A percentile compares a stretch with the other conserved stretches of the same genome.
Conservation (phyloP, 768 basidiomycete genomes). For the Paxillus involutus region DNA sequence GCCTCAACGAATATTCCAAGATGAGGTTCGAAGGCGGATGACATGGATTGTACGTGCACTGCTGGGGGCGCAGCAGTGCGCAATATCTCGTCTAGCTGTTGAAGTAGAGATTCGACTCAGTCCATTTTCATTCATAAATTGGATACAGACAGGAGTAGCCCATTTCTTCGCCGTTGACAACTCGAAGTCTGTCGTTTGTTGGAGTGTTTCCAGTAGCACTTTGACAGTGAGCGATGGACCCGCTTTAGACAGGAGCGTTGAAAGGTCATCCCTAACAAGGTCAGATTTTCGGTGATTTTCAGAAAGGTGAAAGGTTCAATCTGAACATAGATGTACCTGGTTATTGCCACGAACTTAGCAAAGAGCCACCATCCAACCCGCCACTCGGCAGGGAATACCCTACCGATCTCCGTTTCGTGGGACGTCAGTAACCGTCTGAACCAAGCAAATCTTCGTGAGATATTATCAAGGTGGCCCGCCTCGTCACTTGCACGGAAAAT, state of each 20-base stretch:
- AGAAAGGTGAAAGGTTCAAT: neutral
- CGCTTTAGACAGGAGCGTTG: slow-evolving; percentile 76
- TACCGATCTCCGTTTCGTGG: slow-evolving; percentile 85
- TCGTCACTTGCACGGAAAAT: slow-evolving; percentile 94
- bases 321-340: slow-evolving; percentile 50
- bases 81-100: slow-evolving; percentile 66
- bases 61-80: slow-evolving; percentile 50
- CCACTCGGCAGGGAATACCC: slow-evolving; percentile 86
- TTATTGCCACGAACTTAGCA: slow-evolving; percentile 87
- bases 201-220: slow-evolving; percentile 80
- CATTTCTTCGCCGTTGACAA: slow-evolving; percentile 78
- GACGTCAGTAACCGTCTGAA: slow-evolving; percentile 81
- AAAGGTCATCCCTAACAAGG: slow-evolving; percentile 72
- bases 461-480: slow-evolving; percentile 94
- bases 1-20: slow-evolving; percentile 94
- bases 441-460: slow-evolving; percentile 92
- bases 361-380: slow-evolving; percentile 79
- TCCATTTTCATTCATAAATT: neutral
- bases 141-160: slow-evolving; percentile 60
- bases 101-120: neutral
- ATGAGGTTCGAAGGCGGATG: slow-evolving; percentile 89
- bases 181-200: slow-evolving; percentile 89
- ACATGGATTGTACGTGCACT: slow-evolving; percentile 63
- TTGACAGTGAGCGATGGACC: slow-evolving; percentile 73
- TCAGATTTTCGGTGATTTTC: neutral